Evolutionary conservation across 257 asterid species (phyloP), one percentile per base, ranked within the genome.

Genomic region (Nemophila menziesii): DNA sequence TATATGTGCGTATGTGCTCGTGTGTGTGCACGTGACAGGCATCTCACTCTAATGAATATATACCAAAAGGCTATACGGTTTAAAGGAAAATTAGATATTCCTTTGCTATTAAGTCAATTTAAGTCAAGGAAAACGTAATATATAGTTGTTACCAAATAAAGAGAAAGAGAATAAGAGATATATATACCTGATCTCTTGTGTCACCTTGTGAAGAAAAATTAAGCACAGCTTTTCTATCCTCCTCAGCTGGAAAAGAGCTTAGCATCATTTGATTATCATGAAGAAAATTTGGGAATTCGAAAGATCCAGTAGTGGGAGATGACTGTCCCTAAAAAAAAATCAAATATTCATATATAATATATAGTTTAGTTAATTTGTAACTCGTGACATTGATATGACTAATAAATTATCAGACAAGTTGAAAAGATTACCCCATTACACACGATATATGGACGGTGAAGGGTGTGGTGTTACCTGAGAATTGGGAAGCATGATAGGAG

Each of bases 251-350:
- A 11, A 40, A 39, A 24, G 48, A 55, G 37, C 62, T 55, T 22
- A 55, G 48, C 40, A 44, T 58, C 26, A 33, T 33, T 22, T 55
- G 49, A 42, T 45, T 40, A 14, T 73, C 76, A 12, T 43, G 60
- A 45, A 47, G 48, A 11, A 61, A 37, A 14, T 62, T 43, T 20
- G 67, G 63, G 11, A 54, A 48, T 12, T 57, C 77, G 53, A 75
- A 64, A 9, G 77, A 66, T 39, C 93, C 93, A 11, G 93, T 82
- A 1, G 86, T 82, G 5, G 93, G 93, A 46, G 92, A 75, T 46
- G 51, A 53, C 54, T 57, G 83, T n/a, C 46, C 68, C 80, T 68
- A 34, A n/a, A n/a, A n/a, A n/a, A n/a, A n/a, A n/a, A n/a, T n/a
- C n/a, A n/a, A n/a, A n/a, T n/a, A n/a, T n/a, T n/a, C n/a, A n/a